Evolutionary conservation across 2,329 filamentous ascomycete species (phyloP).

Genomic region (Verticillium albo-atrum): DNA sequence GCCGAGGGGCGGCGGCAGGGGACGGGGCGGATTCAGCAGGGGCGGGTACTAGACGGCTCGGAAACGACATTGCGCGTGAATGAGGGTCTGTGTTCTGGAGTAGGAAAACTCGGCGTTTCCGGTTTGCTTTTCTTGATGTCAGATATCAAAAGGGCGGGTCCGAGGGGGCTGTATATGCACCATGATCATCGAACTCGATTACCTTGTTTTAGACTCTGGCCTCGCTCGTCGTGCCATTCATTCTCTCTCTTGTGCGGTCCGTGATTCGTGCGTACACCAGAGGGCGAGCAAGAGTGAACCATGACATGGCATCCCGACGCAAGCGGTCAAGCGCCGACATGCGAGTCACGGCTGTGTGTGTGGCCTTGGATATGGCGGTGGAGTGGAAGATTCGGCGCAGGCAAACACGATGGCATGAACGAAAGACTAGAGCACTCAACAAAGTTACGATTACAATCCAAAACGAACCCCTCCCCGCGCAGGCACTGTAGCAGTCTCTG

Average conservation of each 20-base stretch:
- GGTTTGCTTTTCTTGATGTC: conserved; percentile 3
- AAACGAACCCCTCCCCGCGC: neutral
- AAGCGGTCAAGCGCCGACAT: too few relatives aligned
- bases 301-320: too few relatives aligned
- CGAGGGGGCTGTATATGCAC: neutral
- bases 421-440: neutral
- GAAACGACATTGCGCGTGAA: neutral
- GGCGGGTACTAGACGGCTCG: neutral
- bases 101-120: conserved; percentile 3
- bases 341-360: too few relatives aligned
- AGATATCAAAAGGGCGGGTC: conserved; percentile 2
- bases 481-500: neutral
- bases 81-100: conserved; percentile 1
- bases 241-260: neutral
- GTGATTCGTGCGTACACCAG: too few relatives aligned
- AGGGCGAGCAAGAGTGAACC: too few relatives aligned
- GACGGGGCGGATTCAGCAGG: neutral
- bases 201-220: neutral
- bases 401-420: neutral
- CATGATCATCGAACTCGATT: conserved; percentile 1
- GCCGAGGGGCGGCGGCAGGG: neutral
- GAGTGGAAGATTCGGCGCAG: too few relatives aligned
- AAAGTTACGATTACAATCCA: neutral
- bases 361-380: too few relatives aligned
- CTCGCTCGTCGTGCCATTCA: neutral